These are phyloP conservation scores for Trichoderma erinaceum DNA, from an alignment of 495 filamentous ascomycete species.

Conservation along the genomic window DNA sequence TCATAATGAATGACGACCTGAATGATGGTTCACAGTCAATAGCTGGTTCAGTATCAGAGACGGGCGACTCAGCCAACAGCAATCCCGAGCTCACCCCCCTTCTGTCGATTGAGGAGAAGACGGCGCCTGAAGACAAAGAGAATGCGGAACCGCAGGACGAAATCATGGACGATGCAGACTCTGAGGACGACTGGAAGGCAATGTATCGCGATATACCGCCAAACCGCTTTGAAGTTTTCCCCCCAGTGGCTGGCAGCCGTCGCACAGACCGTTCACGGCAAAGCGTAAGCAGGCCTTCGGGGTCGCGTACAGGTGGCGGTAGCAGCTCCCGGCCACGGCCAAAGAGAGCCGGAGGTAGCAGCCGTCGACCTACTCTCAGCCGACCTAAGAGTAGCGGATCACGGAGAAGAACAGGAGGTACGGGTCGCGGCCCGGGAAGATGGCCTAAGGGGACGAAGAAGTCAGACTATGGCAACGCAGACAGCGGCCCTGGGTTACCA, in stretches of 20 bases:
- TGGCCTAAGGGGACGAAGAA: constrained; percentile 54
- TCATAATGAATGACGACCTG: constrained; percentile 18
- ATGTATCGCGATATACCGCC: constrained; percentile 58
- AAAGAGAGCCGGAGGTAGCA: constrained; percentile 22
- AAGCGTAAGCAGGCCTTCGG: constrained; percentile 28
- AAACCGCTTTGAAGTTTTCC: constrained; percentile 78
- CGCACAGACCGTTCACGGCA: constrained; percentile 27
- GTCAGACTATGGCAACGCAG: constrained; percentile 50
- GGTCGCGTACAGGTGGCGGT: constrained; percentile 22
- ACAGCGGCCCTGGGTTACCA: constrained; percentile 49
- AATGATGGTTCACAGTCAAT: constrained; percentile 19
- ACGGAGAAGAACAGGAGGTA: constrained; percentile 47
- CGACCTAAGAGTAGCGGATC: constrained; percentile 29
- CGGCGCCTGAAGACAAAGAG: constrained; percentile 22
- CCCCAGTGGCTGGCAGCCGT: constrained; percentile 54
- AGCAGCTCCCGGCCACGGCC: constrained; percentile 25
- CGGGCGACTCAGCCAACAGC: background rate
- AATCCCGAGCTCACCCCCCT: constrained; percentile 20
- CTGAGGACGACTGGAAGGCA: constrained; percentile 29
- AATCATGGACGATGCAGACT: constrained; percentile 19
- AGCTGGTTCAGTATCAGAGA: constrained; percentile 19
- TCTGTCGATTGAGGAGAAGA: constrained; percentile 29
- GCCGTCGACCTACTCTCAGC: constrained; percentile 23
- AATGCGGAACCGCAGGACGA: constrained; percentile 32
- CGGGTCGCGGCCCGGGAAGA: constrained; percentile 43